phyloP scores from a whole-genome alignment of 345 rosid genomes.

The Carallia brachiata region DNA sequence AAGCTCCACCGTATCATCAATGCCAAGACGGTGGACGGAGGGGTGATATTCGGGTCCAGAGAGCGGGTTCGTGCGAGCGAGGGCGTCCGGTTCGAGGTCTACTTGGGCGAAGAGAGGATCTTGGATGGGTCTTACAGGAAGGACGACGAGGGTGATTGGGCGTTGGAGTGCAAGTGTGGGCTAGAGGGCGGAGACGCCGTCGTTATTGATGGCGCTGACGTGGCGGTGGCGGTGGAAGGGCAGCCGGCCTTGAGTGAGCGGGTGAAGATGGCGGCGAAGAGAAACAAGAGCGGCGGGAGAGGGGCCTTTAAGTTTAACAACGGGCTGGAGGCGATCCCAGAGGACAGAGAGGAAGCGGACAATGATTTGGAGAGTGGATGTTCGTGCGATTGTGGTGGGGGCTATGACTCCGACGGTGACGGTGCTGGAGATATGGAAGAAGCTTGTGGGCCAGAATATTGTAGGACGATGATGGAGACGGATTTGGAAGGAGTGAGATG shows the following conservation, averaged over 20 bases:
- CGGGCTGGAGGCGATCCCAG: slow-evolving; percentile 73
- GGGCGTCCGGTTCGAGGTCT: slow-evolving; percentile 73
- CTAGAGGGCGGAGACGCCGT: slow-evolving; percentile 26
- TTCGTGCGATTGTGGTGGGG: slow-evolving; percentile 34
- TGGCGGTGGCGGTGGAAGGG: slow-evolving; percentile 65
- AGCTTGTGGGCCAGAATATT: slow-evolving; percentile 20
- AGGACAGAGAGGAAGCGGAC: slow-evolving; percentile 42
- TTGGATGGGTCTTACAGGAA: slow-evolving; percentile 57
- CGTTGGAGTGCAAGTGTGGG: slow-evolving; percentile 55
- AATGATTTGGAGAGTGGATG: slow-evolving; percentile 28
- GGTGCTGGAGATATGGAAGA: slow-evolving; percentile 21
- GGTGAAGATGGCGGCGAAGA: slow-evolving; percentile 36
- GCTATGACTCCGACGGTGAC: slow-evolving; percentile 12
- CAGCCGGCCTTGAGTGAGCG: slow-evolving; percentile 44
- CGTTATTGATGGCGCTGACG: background rate
- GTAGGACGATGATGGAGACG: slow-evolving; percentile 30
- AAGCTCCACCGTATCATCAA: slow-evolving; percentile 54
- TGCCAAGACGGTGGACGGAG: slow-evolving; percentile 25
- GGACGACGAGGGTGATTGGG: slow-evolving; percentile 51
- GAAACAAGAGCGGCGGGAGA: slow-evolving; percentile 26
- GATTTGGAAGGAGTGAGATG: slow-evolving; percentile 57
- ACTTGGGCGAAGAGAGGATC: slow-evolving; percentile 52
- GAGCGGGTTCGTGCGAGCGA: slow-evolving; percentile 54
- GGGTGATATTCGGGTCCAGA: slow-evolving; percentile 54
- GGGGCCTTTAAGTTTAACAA: slow-evolving; percentile 16